Evolutionary conservation across 2,329 filamentous ascomycete genomes (phyloP).

Genomic region (Fusarium burgessii): DNA sequence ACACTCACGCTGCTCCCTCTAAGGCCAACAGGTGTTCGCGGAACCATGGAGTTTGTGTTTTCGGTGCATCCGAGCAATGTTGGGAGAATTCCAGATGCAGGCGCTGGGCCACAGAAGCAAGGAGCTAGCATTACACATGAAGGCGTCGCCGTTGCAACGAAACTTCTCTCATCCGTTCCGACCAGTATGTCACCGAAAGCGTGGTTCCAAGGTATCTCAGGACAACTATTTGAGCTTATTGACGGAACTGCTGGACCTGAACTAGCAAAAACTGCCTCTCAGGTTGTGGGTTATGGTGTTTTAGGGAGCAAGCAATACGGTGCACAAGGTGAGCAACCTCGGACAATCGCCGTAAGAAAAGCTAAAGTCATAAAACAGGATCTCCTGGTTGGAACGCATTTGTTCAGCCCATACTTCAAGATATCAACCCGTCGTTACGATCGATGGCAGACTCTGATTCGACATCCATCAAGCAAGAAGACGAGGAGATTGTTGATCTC

Average conservation of each 20-base stretch:
- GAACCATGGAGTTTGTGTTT: slow-evolving; percentile 78
- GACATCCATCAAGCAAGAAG: slow-evolving; percentile 41
- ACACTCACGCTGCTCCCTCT: slow-evolving; percentile 72
- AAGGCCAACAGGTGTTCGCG: slow-evolving; percentile 71
- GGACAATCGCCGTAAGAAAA: background rate
- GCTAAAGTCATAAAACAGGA: slow-evolving; percentile 51
- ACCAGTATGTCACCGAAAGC: slow-evolving; percentile 62
- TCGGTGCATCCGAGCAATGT: slow-evolving; percentile 71
- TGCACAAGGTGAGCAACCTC: slow-evolving; percentile 63
- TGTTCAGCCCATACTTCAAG: slow-evolving; percentile 66
- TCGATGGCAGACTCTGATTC: background rate
- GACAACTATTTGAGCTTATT: slow-evolving; percentile 71
- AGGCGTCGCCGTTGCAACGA: slow-evolving; percentile 72
- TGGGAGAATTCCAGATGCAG: slow-evolving; percentile 54
- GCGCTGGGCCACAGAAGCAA: slow-evolving; percentile 61
- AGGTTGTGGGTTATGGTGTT: slow-evolving; percentile 67
- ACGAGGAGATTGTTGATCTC: slow-evolving; percentile 60
- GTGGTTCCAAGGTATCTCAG: slow-evolving; percentile 72
- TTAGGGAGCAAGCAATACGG: slow-evolving; percentile 73
- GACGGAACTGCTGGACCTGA: slow-evolving; percentile 62
- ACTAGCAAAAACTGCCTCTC: slow-evolving; percentile 52
- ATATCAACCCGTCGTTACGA: slow-evolving; percentile 60
- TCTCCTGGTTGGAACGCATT: slow-evolving; percentile 72
- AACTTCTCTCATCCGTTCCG: slow-evolving; percentile 71
- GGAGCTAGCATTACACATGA: slow-evolving; percentile 76